These are phyloP conservation scores for Melastoma candidum DNA, from an alignment of 441 rosid genomes.

Conservation along the genomic window DNA sequence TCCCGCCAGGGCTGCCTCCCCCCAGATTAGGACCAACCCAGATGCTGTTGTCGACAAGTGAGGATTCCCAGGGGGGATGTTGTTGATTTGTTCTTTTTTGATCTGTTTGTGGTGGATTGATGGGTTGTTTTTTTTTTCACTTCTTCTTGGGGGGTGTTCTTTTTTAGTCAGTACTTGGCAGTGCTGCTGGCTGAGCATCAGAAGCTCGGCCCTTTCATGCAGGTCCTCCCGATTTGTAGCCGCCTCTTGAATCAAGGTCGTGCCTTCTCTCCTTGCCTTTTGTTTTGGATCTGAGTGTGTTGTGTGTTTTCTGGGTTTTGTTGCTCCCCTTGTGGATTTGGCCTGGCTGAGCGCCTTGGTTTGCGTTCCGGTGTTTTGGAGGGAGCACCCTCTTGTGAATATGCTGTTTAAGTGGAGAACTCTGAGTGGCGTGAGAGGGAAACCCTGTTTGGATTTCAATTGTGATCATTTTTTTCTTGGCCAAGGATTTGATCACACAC, in stretches of 20 bases:
- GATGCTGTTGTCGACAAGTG: no score
- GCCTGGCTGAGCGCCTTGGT: constrained; percentile 2
- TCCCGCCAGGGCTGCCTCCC: no score
- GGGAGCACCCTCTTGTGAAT: neutral
- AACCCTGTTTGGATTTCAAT: neutral
- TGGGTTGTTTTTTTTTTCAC: no score
- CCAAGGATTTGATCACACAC: neutral
- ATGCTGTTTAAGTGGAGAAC: neutral
- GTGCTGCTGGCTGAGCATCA: constrained; percentile 93
- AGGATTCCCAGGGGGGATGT: no score
- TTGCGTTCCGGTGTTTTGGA: constrained; percentile 5
- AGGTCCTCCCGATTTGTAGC: constrained; percentile 84
- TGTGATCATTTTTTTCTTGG: neutral
- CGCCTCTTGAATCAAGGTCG: constrained; percentile 88
- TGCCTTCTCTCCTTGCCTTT: constrained; percentile 12
- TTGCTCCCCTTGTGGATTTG: neutral
- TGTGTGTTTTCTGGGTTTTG: constrained; percentile 18
- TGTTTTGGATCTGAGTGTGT: constrained; percentile 48
- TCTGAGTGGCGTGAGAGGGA: no score
- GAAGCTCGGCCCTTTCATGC: constrained; percentile 93
- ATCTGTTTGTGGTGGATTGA: no score
- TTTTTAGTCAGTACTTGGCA: constrained; percentile 62
- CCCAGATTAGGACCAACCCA: no score
- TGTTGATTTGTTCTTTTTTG: no score
- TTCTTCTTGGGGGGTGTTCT: constrained; percentile 1